Percentiles rank a stretch among this genome's conserved stretches.
Evolutionary conservation across 2,329 filamentous ascomycete genomes (phyloP).

Genomic region (Hymenoscyphus repandus): DNA sequence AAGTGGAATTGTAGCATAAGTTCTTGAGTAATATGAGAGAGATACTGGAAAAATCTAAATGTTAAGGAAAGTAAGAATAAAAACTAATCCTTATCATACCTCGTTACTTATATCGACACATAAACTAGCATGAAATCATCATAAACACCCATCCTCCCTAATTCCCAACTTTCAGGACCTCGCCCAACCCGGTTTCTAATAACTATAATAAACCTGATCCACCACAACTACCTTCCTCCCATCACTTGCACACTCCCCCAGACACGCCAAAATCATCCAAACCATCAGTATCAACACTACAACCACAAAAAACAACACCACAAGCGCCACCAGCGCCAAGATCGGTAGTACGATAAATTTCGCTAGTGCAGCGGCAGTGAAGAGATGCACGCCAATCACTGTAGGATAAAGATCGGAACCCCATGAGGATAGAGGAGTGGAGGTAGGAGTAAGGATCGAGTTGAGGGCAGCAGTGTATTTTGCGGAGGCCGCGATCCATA

Average conservation of each 20-base stretch:
- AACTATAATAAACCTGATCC: neutral
- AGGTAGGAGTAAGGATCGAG: neutral
- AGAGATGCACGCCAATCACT: neutral
- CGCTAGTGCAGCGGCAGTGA: neutral
- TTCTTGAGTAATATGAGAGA: too few species aligned
- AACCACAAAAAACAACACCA: neutral
- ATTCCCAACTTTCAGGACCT: too few species aligned
- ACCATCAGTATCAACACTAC: neutral
- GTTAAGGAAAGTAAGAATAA: too few species aligned
- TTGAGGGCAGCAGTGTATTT: neutral
- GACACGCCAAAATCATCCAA: neutral
- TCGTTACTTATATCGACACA: too few species aligned
- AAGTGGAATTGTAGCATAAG: too few species aligned
- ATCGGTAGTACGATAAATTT: constrained; percentile 1
- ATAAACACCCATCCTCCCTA: too few species aligned
- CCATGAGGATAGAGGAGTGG: neutral
- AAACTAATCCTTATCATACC: too few species aligned
- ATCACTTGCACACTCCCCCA: neutral
- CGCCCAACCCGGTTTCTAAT: too few species aligned
- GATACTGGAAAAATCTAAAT: too few species aligned
- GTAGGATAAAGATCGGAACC: neutral
- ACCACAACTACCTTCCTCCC: neutral
- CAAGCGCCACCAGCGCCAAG: neutral
- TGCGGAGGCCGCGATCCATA: neutral
- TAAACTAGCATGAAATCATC: too few species aligned